Base-by-base conservation (phyloP, 2,329 filamentous ascomycete species). In the Fusarium sp. region DNA sequence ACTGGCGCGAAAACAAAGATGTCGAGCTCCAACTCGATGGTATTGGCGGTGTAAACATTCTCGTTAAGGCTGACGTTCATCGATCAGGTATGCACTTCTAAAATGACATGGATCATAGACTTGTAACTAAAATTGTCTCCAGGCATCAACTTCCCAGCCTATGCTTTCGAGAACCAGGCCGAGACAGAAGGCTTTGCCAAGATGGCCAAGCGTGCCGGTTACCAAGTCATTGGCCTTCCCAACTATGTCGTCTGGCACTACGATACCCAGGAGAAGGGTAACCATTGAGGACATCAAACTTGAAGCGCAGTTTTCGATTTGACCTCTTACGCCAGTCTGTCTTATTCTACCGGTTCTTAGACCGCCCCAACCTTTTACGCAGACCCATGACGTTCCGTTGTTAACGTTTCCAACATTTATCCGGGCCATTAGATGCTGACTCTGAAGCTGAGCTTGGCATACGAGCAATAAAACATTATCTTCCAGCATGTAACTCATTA, bases 241-340 rank as follows among this genome's bases (percentile, higher is more conserved):
- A 99, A 99, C 80, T 99, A 99, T 79, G 91, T 99, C 50, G 95
- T 99, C 62, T 99, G 96, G 96, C 96, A 99, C 79, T 93, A 97
- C 75, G 96, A 99, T 80, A 99, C 96, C 4, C 89, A 94, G 58
- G 96, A 99, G 84, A 97, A 98, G 85, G 88, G 94, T 33, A 98
- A 98, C 78, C 77, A 81, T 72, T 88, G 81, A 62, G 56, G 38
- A 35, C 61, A 33, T 33, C 37, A 55, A 54, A 28, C 35, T 18
- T 37, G 39, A 35, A 43, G 44, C 39, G 54, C 23, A 54, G 47
- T 31, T 49, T 46, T 35, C 29, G 56, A 53, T 49, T 57, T 46
- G 57, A 54, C 35, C 21, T 68, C 31, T 37, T 43, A 13, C n/a
- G 29, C 44, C 44, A 28, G 49, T 21, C 13, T 24, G 31, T 21